Evolutionary conservation across 2,329 filamentous ascomycete genomes (phyloP).

Genomic region (Grosmannia huntii): DNA sequence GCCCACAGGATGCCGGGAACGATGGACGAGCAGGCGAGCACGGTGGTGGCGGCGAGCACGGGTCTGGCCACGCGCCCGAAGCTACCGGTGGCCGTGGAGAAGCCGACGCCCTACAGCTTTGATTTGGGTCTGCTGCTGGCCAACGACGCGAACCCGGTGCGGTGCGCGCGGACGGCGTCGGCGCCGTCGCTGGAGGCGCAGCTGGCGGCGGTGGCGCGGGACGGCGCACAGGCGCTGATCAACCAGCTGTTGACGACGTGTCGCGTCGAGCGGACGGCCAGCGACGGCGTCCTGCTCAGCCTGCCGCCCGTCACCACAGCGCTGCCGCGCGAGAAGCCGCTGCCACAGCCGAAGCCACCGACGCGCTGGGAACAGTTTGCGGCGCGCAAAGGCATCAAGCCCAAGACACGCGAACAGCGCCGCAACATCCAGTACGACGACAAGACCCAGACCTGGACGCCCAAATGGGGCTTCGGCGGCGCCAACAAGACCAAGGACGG

Average conservation of each 20-base stretch:
- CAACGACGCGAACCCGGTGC: conserved; percentile 75
- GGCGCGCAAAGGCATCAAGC: conserved; percentile 90
- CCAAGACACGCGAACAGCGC: conserved; percentile 67
- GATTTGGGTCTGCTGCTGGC: conserved; percentile 81
- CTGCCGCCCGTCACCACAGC: conserved; percentile 59
- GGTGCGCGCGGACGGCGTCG: conserved; percentile 26
- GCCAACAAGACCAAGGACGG: conserved; percentile 77
- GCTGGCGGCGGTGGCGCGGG: conserved; percentile 64
- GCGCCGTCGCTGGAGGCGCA: conserved; percentile 18
- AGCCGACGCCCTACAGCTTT: conserved; percentile 84
- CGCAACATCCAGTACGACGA: conserved; percentile 74
- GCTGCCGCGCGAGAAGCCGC: conserved; percentile 82
- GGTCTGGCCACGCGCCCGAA: conserved; percentile 25
- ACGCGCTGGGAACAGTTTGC: conserved; percentile 97
- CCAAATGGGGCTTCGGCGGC: conserved; percentile 90
- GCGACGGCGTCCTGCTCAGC: conserved; percentile 60
- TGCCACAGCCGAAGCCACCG: conserved; percentile 67
- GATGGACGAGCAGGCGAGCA: background rate
- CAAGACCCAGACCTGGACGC: conserved; percentile 73
- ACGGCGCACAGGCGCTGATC: conserved; percentile 82
- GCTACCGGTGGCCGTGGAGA: conserved; percentile 55
- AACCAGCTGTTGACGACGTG: conserved; percentile 90
- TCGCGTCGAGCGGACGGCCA: conserved; percentile 54
- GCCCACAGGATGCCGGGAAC: too few relatives aligned
- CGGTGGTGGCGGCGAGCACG: conserved; percentile 20